A percentile compares a stretch with the other conserved stretches of the same genome.
Conservation (phyloP, 2,329 filamentous ascomycete genomes). For the Colletotrichum sp. region DNA sequence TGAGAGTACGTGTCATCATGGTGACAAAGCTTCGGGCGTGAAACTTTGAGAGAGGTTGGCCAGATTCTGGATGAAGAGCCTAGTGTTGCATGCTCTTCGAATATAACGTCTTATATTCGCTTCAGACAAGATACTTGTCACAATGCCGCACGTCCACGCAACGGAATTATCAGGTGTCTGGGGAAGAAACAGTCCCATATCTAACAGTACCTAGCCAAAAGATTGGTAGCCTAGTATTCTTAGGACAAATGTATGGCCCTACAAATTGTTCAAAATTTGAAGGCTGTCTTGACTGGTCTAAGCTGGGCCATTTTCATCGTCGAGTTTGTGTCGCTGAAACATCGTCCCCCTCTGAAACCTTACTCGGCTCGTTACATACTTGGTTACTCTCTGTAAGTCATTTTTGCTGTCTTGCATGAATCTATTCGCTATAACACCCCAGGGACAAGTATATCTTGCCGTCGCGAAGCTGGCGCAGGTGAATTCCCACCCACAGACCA, state of each 20-base stretch:
- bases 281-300: not conserved
- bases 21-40: no score
- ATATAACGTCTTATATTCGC: no score
- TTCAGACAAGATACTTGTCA: no score
- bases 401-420: rapidly evolving
- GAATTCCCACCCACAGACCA: not conserved
- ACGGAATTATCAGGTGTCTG: no score
- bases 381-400: not conserved
- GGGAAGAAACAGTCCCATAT: no score
- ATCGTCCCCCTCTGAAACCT: not conserved
- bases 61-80: no score
- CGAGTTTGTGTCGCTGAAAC: not conserved
- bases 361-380: not conserved
- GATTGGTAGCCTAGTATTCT: no score
- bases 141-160: no score
- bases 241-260: rapidly evolving
- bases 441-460: rapidly evolving
- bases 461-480: not conserved
- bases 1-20: no score
- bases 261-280: not conserved
- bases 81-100: no score
- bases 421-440: rapidly evolving
- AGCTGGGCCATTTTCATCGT: not conserved
- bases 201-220: no score
- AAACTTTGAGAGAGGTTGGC: no score